phyloP scores from a whole-genome alignment of 2,329 filamentous ascomycete genomes.

The Penicillium olsonii region DNA sequence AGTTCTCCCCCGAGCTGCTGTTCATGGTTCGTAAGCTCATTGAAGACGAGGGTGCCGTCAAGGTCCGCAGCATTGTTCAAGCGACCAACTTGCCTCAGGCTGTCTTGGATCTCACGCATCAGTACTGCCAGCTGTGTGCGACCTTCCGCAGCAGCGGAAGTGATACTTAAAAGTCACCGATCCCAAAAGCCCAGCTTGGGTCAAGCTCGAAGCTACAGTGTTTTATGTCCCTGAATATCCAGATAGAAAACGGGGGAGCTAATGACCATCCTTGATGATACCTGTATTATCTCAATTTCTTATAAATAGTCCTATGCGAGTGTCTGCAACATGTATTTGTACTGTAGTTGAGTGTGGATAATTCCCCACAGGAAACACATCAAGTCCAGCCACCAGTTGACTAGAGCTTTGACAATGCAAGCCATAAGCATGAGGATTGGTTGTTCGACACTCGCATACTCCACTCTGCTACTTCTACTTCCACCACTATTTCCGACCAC shows the following conservation, averaged over 20 bases:
- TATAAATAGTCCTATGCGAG: no score
- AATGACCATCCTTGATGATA: constrained; percentile 23
- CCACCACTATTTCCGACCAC: no score
- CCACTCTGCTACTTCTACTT: no score
- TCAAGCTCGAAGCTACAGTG: not conserved
- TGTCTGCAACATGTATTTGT: no score
- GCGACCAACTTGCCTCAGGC: constrained; percentile 90
- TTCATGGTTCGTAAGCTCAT: constrained; percentile 88
- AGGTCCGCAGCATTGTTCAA: constrained; percentile 95
- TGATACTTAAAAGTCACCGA: constrained; percentile 62
- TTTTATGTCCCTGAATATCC: constrained; percentile 11
- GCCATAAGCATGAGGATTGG: no score
- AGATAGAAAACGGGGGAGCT: constrained; percentile 18
- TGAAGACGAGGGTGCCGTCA: constrained; percentile 95
- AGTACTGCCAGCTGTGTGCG: constrained; percentile 92
- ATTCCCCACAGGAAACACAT: no score
- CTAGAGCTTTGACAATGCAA: no score
- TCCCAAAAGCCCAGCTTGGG: not conserved
- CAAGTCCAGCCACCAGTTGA: no score
- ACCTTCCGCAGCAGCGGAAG: constrained; percentile 94
- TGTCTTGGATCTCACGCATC: constrained; percentile 90
- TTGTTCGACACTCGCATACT: no score
- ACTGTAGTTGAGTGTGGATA: no score
- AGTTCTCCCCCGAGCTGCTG: constrained; percentile 89
- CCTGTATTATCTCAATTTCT: not conserved